Percentiles rank a stretch among this genome's conserved stretches.
Evolutionary conservation across 192 early-diverging fungal species (phyloP).

Genomic region (Podila horticola): DNA sequence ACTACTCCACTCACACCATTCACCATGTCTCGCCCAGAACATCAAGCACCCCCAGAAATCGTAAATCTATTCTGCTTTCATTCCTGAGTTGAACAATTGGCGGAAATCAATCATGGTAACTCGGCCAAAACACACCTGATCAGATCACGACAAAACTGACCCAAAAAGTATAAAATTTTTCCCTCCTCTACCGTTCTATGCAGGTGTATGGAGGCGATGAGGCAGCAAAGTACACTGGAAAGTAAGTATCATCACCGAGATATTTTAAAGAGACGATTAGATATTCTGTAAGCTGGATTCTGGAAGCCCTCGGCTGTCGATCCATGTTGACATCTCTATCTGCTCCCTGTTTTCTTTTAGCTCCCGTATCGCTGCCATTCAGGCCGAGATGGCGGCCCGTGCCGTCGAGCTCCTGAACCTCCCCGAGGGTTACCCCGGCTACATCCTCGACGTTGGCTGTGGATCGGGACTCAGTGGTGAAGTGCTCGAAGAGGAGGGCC

Average conservation of each 20-base stretch:
- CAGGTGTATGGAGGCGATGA: conserved; percentile 95
- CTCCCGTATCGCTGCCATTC: conserved; percentile 94
- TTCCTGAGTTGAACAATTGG: neutral
- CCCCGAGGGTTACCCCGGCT: conserved; percentile 75
- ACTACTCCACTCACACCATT: neutral
- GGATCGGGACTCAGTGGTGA: conserved; percentile 97
- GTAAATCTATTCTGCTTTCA: conserved; percentile 53
- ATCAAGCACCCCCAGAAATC: conserved; percentile 96
- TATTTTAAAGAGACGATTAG: too few relatives aligned
- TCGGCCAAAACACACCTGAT: neutral
- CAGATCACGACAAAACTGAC: neutral
- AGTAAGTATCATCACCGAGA: conserved; percentile 59
- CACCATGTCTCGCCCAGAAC: conserved; percentile 93
- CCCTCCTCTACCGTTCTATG: neutral
- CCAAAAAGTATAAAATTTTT: neutral
- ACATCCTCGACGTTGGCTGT: conserved; percentile 96
- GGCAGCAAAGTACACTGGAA: conserved; percentile 93
- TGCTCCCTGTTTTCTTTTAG: conserved; percentile 51
- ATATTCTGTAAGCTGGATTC: neutral
- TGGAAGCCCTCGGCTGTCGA: neutral
- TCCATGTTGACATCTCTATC: neutral
- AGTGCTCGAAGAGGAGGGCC: conserved; percentile 94
- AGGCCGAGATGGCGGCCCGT: conserved; percentile 93
- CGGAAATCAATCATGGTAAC: too few relatives aligned
- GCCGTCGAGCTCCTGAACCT: conserved; percentile 92